Base-by-base conservation (phyloP, 2,329 filamentous ascomycete genomes). In the Didymella pomorum region DNA sequence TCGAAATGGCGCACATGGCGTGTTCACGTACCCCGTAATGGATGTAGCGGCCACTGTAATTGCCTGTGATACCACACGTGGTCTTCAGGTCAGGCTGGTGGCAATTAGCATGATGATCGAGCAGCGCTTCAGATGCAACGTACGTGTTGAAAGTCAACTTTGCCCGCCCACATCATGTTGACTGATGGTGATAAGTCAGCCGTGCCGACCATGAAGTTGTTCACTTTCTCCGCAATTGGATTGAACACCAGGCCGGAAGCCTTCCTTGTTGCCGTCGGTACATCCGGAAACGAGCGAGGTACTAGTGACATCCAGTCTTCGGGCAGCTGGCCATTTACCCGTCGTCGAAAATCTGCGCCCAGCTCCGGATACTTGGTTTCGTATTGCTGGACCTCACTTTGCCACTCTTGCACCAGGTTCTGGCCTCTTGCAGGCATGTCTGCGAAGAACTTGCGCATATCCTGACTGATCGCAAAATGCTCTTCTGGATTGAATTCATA, bases 141-240 rank as follows among this genome's bases (percentile, higher is more conserved):
- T 62, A 82, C 80, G 44, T 81, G 72, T 57, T 84, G 80, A 67
- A 84, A 84, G 52, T 83, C 82, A 7, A 80, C 75, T 60, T 82
- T 82, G 37, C 75, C 80, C 8, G 77, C 74, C 81, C 83, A 86
- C 28, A 79, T 81, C 83, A 87, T 85, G 66, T 71, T 72, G 29
- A 70, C 63, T 2, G 66, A 65, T 82, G 88, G 80, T 84, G 71
- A 89, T 76, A 66, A 76, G 76, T 87, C 89, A 39, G 60, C 49
- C 7, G 58, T 67, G 82, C 91, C 80, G 85, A 96, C 92, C 80
- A 95, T 89, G 89, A 98, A 98, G 71, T 83, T 83, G 86, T 97
- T 97, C 70, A 97, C 80, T 80, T 97, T 93, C 74, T 97, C 89
- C 58, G 84, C 83, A 4, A 86, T 71, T 0, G 84, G 83, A 61